Conservation (phyloP, 2,329 filamentous ascomycete genomes). For the Alternaria tenuissima region DNA sequence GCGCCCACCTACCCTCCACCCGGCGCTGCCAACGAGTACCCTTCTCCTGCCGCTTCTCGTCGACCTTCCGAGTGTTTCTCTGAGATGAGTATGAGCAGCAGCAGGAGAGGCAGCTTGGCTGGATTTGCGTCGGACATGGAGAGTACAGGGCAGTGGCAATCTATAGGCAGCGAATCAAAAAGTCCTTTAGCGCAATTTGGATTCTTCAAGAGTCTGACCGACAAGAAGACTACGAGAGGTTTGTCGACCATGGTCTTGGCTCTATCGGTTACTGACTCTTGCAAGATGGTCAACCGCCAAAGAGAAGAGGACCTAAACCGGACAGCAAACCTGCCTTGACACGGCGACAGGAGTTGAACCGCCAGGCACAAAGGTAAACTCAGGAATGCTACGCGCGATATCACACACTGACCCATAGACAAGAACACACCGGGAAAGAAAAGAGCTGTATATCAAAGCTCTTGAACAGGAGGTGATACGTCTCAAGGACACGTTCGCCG, state of each 20-base stretch:
- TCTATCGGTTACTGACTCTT: slow-evolving; percentile 12
- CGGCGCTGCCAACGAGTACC: slow-evolving; percentile 45
- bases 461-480: slow-evolving; percentile 91
- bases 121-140: slow-evolving; percentile 49
- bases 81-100: slow-evolving; percentile 37
- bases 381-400: not conserved
- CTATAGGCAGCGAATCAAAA: slow-evolving; percentile 48
- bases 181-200: slow-evolving; percentile 50
- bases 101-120: slow-evolving; percentile 46
- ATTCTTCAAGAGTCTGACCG: slow-evolving; percentile 71
- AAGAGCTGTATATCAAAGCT: slow-evolving; percentile 94
- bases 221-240: slow-evolving; percentile 84
- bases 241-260: slow-evolving; percentile 16
- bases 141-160: slow-evolving; percentile 49
- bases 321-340: slow-evolving; percentile 95
- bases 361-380: slow-evolving; percentile 90
- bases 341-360: slow-evolving; percentile 89
- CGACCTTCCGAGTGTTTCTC: slow-evolving; percentile 45
- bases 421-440: slow-evolving; percentile 95
- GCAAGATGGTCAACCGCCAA: slow-evolving; percentile 82
- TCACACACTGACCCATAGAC: slow-evolving; percentile 20
- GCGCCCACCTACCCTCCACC: slow-evolving; percentile 48
- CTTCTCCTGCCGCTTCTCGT: slow-evolving; percentile 44
- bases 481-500: slow-evolving; percentile 84
- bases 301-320: slow-evolving; percentile 92